Base-by-base conservation (phyloP, 2,329 filamentous ascomycete species). In the Talaromyces sp. region DNA sequence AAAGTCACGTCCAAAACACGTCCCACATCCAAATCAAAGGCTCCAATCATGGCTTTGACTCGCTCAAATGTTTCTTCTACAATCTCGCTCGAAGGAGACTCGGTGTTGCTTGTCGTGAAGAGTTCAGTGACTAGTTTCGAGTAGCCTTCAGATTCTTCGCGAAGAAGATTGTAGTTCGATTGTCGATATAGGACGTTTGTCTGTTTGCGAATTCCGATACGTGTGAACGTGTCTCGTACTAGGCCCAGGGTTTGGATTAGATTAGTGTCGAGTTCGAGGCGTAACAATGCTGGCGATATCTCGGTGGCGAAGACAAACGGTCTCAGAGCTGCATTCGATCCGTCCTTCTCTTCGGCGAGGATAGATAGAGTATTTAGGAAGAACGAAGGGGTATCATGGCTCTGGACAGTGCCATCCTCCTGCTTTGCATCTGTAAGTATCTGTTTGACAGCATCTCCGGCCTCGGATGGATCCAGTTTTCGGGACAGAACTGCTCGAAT, bases 91-190 rank as follows among this genome's bases (percentile, higher is more conserved):
- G 88, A 88, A n/a, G 90, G 89, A 25, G 88, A 87, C 63, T 90
- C 87, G 67, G 86, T 87, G 70, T 89, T 89, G 72, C 90, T 92
- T 0, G 91, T 96, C 8, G 92, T 94, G 78, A 97, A 99, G 37
- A 98, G 88, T 76, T 99, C 95, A 0, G 94, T 97, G 67, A 97
- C 88, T 56, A 99, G 86, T 77, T 99, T 99, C 0, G 95, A 93
- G 75, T 97, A 99, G 47, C 96, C 95, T 79, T 99, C 95, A 0
- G 92, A 92, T 78, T 99, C 95, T 80, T 99, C 95, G 52, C 95
- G 89, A 22, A 99, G 82, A 8, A 99, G 82, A 73, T 99, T 99
- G 82, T 97, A 98, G 77, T 97, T 98, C 15, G 94, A 92, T 78
- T 98, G 95, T 67, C 93, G 90, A 77, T 99, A 99, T 0, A 99